Base-by-base conservation (phyloP, 805 yeast genomes). In the Clavispora fructus region DNA sequence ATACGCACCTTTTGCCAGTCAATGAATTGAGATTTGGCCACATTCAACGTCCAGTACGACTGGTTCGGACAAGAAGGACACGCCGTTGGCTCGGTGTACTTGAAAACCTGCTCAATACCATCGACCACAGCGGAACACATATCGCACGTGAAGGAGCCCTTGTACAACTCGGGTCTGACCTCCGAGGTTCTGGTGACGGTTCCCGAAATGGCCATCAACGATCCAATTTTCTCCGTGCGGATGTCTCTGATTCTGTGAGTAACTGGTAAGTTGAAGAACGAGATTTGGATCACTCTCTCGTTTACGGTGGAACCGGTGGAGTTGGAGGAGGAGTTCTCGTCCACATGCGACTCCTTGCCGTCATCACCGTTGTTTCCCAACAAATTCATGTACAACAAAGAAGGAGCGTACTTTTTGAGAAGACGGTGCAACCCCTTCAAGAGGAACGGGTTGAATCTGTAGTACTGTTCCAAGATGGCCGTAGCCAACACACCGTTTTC, bases 1-100 rank as follows among this genome's bases (percentile, higher is more conserved):
- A 92, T 86, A 57, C 97, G 80, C 25, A 90, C 92, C 54, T 86
- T 86, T 65, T 92, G 99, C 99, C 99, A 92, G 72, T 92, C 98
- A 52, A 89, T 74, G 59, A 94, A 92, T 50, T 84, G 87, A 0
- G 96, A 87, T 64, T 89, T 88, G 31, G 86, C 67, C 28, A 92
- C 83, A 57, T 87, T 83, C 47, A 94, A 69, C 1, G 95, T 81
- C 95, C 97, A 92, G 45, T 80, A 74, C 1, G 86, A 77, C 60
- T 89, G 89, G 67, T 92, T 92, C 47, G 81, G 87, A 71, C 99
- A 92, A 11, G 85, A 79, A 10, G 92, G 91, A 68, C 99, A 94
- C 53, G 85, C 81, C 3, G 94, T 85, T 39, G 99, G 99, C 64
- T 92, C 97, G 10, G 98, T 92, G 68, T 83, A 94, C 61, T 82